Evolutionary conservation across 768 basidiomycete species (phyloP), one percentile per base, ranked within the genome.

Genomic region (Chalciporus piperatus): DNA sequence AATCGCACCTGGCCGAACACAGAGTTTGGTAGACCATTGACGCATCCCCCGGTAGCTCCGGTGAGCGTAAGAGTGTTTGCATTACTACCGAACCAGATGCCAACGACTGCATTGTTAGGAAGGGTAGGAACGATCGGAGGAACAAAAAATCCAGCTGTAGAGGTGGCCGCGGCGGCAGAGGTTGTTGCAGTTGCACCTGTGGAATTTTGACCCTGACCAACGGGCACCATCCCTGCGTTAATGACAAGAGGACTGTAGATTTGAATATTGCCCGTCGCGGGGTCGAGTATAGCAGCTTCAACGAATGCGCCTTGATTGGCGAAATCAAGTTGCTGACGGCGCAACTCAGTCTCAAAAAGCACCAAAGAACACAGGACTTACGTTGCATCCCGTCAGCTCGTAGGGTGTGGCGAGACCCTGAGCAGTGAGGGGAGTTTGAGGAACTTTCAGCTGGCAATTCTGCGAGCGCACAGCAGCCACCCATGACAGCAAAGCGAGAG

Each of bases 201-300:
- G 7, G 41, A 28, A 10, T 53, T 44, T 10, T 45, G 20, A n/a
- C 17, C 33, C 42, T 54, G 55, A 19, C 48, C 61, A 17, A 53
- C 28, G 22, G 62, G 49, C 7, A 19, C 45, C 64, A 65, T 65
- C n/a, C 64, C 64, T 1, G 59, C 55, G 46, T 65, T 65, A 48
- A 65, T 67, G 17, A 65, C 64, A n/a, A 65, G 65, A 19, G 64
- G 64, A 42, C 4, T 64, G 22, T 65, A 65, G 12, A 67, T 65
- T 25, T 67, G 56, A 20, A 65, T 59, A 17, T 32, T 40, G 16
- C 64, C 65, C 14, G 64, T 67, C 4, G 62, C 54, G 3, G 65
- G 65, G 50, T 67, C 64, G 13, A 67, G 54, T 28, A 65, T 67
- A n/a, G 57, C 65, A 1, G 65, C 64, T 41, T 65, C 64, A 4